Evolutionary conservation across 169 alveolate genomes (phyloP).

Genomic region (Babesia gibsoni): DNA sequence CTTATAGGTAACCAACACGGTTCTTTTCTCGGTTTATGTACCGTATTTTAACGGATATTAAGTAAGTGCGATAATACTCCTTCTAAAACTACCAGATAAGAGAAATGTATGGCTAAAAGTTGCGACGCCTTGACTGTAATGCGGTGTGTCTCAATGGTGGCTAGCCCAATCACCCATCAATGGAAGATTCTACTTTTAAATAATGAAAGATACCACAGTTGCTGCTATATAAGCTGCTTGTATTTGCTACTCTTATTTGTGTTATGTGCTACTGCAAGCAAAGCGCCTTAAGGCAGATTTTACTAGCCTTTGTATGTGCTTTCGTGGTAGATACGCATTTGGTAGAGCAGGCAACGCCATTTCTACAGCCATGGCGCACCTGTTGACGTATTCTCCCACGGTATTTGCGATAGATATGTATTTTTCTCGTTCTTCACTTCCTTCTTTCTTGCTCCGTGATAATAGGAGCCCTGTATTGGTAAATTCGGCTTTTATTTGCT

Average conservation of each 20-base stretch:
- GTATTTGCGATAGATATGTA: neutral
- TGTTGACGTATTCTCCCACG: constrained; percentile 5
- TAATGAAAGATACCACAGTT: too few relatives aligned
- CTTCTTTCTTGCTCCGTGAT: neutral
- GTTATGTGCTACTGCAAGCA: neutral
- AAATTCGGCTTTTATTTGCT: neutral
- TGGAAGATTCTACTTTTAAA: too few relatives aligned
- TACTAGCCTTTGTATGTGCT: constrained; percentile 21
- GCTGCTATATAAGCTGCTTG: too few relatives aligned
- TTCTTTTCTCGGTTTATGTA: too few relatives aligned
- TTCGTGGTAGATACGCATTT: constrained; percentile 31
- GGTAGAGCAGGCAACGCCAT: constrained; percentile 42
- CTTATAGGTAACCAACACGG: neutral
- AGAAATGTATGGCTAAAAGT: too few relatives aligned
- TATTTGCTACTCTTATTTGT: too few relatives aligned
- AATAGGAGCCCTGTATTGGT: neutral
- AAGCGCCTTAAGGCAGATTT: constrained; percentile 23
- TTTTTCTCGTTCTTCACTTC: neutral
- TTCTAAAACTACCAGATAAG: too few relatives aligned
- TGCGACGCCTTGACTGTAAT: too few relatives aligned
- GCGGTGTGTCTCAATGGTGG: too few relatives aligned
- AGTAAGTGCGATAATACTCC: too few relatives aligned
- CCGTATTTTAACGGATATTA: too few relatives aligned
- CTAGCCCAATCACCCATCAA: too few relatives aligned
- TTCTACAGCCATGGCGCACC: constrained; percentile 11